Percentiles rank a stretch among this genome's conserved stretches.
Conservation (phyloP, 176 grass and related monocot genomes). For the Zoysia japonica region DNA sequence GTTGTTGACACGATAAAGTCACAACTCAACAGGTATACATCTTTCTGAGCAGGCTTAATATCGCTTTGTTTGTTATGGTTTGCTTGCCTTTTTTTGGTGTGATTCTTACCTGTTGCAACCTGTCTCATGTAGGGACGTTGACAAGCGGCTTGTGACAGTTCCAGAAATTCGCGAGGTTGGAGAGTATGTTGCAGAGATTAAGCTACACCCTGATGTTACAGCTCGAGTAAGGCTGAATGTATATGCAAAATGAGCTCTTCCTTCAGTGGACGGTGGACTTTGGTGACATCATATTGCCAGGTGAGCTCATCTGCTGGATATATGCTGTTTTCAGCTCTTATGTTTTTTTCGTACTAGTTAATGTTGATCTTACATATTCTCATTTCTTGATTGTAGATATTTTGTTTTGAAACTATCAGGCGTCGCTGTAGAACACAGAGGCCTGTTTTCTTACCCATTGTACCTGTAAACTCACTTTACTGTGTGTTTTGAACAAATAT, state of each 20-base stretch:
- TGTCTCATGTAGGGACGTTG: constrained; percentile 62
- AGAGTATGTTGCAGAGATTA: constrained; percentile 82
- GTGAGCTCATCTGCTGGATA: neutral
- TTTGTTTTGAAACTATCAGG: constrained; percentile 30
- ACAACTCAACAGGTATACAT: constrained; percentile 67
- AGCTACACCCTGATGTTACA: constrained; percentile 85
- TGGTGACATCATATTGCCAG: neutral
- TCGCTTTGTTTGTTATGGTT: neutral
- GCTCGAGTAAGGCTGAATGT: constrained; percentile 75
- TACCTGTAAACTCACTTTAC: constrained; percentile 30
- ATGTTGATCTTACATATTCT: neutral
- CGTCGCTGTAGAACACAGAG: neutral
- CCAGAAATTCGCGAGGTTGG: constrained; percentile 90
- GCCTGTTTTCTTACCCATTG: constrained; percentile 3
- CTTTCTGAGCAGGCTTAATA: neutral
- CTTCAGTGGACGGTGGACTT: neutral
- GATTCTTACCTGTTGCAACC: neutral
- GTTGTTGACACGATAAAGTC: constrained; percentile 90
- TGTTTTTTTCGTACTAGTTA: neutral
- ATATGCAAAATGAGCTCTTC: constrained; percentile 54
- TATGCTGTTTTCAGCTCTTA: neutral
- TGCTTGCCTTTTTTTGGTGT: neutral
- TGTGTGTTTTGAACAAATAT: neutral
- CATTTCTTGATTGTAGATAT: constrained; percentile 26
- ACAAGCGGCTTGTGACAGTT: constrained; percentile 62